phyloP scores from a whole-genome alignment of 306 rosid genomes.

The Rosa rugosa region DNA sequence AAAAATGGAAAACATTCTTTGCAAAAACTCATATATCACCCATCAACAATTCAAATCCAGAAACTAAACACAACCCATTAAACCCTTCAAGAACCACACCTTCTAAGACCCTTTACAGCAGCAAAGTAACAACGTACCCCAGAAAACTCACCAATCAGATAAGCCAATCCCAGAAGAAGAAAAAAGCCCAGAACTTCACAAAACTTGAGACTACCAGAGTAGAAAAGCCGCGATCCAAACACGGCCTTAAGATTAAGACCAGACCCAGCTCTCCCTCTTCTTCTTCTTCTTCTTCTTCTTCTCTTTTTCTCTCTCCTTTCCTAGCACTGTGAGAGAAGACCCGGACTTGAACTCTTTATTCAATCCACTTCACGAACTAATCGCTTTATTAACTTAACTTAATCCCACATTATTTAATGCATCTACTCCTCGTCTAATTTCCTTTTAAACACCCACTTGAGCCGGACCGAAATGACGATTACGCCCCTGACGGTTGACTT shows the following conservation, averaged over 20 bases:
- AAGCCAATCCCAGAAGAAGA: constrained; percentile 13
- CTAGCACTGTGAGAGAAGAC: constrained; percentile 10
- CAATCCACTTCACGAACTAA: constrained; percentile 43
- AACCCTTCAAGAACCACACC: constrained; percentile 20
- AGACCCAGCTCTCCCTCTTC: constrained; percentile 40
- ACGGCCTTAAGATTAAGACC: constrained; percentile 15
- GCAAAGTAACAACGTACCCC: constrained; percentile 21
- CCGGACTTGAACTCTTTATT: constrained; percentile 53
- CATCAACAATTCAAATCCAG: constrained; percentile 1
- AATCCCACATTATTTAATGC: constrained; percentile 20
- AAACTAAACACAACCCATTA: constrained; percentile 26
- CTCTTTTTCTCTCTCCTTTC: constrained; percentile 23
- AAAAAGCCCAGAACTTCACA: constrained; percentile 3
- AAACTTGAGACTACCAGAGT: not conserved
- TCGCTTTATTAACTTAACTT: constrained; percentile 18
- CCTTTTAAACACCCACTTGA: constrained; percentile 2
- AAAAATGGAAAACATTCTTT: not conserved
- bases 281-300: constrained; percentile 1
- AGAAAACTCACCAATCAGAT: constrained; percentile 19
- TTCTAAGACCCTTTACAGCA: not conserved
- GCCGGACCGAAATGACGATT: not conserved
- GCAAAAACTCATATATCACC: not conserved
- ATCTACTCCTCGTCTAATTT: not conserved
- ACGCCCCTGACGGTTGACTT: constrained; percentile 44
- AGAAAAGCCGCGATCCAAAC: not conserved